Percentiles rank a stretch among this genome's conserved stretches.
phyloP scores from a whole-genome alignment of 495 filamentous ascomycete genomes.

The Aspergillus egyptiacus region DNA sequence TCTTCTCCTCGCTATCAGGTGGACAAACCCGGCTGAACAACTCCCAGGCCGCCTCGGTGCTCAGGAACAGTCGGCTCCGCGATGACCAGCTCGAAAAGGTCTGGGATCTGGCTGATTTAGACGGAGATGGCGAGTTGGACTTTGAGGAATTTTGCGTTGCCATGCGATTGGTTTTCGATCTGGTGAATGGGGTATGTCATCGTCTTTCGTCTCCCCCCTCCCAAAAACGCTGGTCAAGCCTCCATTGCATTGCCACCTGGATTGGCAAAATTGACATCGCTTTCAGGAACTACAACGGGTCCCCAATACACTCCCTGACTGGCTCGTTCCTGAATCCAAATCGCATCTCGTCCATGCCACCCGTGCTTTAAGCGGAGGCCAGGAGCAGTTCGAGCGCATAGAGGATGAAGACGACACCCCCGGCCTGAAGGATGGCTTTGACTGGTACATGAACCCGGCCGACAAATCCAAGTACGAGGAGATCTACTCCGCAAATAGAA shows the following conservation, averaged over 20 bases:
- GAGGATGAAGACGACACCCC: slow-evolving; percentile 68
- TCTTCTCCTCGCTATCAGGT: slow-evolving; percentile 76
- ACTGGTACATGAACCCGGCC: slow-evolving; percentile 95
- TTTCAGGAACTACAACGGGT: slow-evolving; percentile 79
- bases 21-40: slow-evolving; percentile 82
- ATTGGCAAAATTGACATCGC: slow-evolving; percentile 3
- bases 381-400: slow-evolving; percentile 73
- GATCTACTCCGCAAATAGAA: slow-evolving; percentile 86
- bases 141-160: slow-evolving; percentile 99
- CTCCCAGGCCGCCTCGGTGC: slow-evolving; percentile 84
- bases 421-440: slow-evolving; percentile 90
- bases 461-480: slow-evolving; percentile 92
- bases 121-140: slow-evolving; percentile 92
- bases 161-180: slow-evolving; percentile 93
- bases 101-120: slow-evolving; percentile 96
- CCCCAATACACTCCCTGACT: slow-evolving; percentile 77
- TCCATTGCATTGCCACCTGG: slow-evolving; percentile 1
- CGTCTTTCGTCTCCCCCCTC: slow-evolving; percentile 4
- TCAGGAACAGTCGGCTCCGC: slow-evolving; percentile 89
- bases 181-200: slow-evolving; percentile 82
- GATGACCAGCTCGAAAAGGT: slow-evolving; percentile 95
- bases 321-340: slow-evolving; percentile 95
- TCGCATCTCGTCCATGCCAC: slow-evolving; percentile 88
- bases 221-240: not conserved
- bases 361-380: slow-evolving; percentile 69